Percentiles rank a stretch among this genome's conserved stretches.
Conservation (phyloP, 2,329 filamentous ascomycete species). For the Chalara sp. region DNA sequence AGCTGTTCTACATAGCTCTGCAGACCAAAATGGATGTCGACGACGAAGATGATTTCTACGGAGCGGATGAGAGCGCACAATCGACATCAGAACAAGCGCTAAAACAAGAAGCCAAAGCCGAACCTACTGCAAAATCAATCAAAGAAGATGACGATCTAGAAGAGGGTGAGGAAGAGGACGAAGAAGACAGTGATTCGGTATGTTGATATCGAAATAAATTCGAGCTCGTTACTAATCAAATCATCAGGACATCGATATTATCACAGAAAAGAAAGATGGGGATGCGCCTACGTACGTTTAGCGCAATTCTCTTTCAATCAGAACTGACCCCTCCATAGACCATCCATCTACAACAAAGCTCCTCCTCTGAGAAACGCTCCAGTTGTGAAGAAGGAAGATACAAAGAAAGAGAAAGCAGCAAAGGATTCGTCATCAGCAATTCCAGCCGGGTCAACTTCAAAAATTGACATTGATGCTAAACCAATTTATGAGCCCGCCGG, state of each 20-base stretch:
- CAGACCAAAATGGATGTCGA: conserved; percentile 53
- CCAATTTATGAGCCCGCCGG: conserved; percentile 74
- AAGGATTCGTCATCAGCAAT: conserved; percentile 33
- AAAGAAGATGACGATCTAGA: conserved; percentile 48
- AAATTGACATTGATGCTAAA: conserved; percentile 76
- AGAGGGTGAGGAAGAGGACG: conserved; percentile 59
- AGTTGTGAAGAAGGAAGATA: background rate
- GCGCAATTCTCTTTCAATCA: background rate
- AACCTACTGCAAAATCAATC: conserved; percentile 26
- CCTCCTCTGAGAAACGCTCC: background rate
- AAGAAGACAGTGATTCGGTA: conserved; percentile 49
- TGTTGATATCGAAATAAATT: conserved; percentile 3
- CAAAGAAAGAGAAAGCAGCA: conserved; percentile 39
- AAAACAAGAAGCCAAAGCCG: conserved; percentile 17
- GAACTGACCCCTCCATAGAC: conserved; percentile 32
- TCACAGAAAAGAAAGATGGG: conserved; percentile 60
- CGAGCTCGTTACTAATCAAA: conserved; percentile 8
- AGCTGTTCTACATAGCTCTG: conserved; percentile 5
- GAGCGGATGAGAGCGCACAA: conserved; percentile 46
- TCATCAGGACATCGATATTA: conserved; percentile 58
- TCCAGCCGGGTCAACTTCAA: conserved; percentile 69
- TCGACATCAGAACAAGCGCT: conserved; percentile 10
- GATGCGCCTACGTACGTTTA: conserved; percentile 48
- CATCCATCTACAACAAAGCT: conserved; percentile 18
- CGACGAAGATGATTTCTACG: conserved; percentile 63